These are phyloP conservation scores for Leccinellum albellum DNA, from an alignment of 768 basidiomycete genomes.

Conservation along the genomic window DNA sequence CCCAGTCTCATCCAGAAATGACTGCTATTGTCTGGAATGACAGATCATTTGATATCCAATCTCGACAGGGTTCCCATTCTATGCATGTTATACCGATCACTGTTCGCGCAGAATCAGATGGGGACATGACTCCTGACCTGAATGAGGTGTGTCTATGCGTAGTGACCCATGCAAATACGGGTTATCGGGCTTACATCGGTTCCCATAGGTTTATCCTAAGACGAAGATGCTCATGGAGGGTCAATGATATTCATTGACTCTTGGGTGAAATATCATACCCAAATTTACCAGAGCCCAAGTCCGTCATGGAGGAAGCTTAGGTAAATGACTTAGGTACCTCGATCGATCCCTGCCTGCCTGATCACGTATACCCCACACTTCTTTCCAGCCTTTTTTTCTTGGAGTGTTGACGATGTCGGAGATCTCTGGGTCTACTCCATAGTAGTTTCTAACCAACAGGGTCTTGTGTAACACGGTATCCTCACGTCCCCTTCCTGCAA, in stretches of 20 bases:
- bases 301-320: too few species aligned
- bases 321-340: too few species aligned
- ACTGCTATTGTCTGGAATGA: background rate
- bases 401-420: too few species aligned
- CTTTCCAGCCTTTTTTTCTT: too few species aligned
- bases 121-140: background rate
- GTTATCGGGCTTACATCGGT: background rate
- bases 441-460: too few species aligned
- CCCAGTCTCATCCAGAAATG: background rate
- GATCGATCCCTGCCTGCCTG: too few species aligned
- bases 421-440: too few species aligned
- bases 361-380: too few species aligned
- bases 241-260: background rate
- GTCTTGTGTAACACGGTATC: too few species aligned
- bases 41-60: background rate
- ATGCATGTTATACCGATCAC: background rate
- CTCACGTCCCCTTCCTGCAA: too few species aligned
- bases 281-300: background rate
- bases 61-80: background rate
- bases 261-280: background rate
- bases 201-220: background rate
- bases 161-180: background rate
- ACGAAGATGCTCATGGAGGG: background rate
- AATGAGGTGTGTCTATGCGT: background rate
- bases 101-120: background rate